Percentiles rank a stretch among this genome's conserved stretches.
These are phyloP conservation scores for Oryza australiensis DNA, from an alignment of 176 grass and related monocot species.

Conservation along the genomic window DNA sequence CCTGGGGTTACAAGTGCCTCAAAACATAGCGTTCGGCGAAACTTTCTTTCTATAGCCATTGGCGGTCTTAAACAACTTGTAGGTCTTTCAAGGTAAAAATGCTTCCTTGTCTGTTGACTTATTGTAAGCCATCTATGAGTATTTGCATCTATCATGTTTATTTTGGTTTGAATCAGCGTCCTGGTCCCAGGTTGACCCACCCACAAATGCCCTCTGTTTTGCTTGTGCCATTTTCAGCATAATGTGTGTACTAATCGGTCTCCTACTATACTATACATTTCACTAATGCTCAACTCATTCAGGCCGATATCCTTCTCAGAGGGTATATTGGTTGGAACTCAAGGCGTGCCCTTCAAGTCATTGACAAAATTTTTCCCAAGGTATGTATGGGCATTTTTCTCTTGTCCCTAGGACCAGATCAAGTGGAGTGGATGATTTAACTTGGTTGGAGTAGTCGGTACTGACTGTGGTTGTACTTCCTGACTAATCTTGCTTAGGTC, in stretches of 20 bases:
- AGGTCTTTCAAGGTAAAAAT: not conserved
- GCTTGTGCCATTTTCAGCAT: not conserved
- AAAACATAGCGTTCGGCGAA: no score
- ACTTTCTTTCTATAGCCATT: not conserved
- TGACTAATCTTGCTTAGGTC: not conserved
- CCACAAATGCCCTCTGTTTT: not conserved
- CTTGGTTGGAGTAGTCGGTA: not conserved
- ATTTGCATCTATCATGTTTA: not conserved
- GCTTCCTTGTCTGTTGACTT: not conserved
- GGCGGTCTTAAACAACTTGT: not conserved
- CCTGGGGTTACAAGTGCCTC: no score
- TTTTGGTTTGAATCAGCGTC: not conserved
- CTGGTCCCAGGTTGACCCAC: not conserved
- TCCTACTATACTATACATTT: not conserved
- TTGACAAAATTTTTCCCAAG: constrained; percentile 84
- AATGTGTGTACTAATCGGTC: not conserved
- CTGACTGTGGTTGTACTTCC: not conserved
- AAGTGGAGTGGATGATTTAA: constrained; percentile 1
- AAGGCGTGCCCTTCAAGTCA: constrained; percentile 72
- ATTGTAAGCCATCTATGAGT: not conserved
- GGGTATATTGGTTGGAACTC: constrained; percentile 92
- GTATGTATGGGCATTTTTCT: constrained; percentile 23
- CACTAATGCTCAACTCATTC: constrained; percentile 29
- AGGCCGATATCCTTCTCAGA: constrained; percentile 88
- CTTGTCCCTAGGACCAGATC: not conserved